These are phyloP conservation scores for Acanthamoeba culbertsoni DNA, from an alignment of 208 protist species.

Conservation along the genomic window DNA sequence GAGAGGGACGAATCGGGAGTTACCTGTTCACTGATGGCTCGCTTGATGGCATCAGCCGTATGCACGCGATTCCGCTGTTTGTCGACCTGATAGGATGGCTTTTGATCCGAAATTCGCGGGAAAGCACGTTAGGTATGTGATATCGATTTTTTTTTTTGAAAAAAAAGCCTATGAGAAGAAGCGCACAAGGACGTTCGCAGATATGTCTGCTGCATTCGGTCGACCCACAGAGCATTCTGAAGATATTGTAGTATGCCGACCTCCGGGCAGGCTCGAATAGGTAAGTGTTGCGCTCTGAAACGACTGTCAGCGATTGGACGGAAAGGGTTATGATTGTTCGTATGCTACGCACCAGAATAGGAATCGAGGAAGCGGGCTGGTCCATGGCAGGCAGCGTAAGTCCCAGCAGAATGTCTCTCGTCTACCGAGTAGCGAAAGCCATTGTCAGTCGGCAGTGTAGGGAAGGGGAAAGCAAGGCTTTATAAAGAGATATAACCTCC, in stretches of 20 bases:
- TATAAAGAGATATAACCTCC: background rate
- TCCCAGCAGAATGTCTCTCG: background rate
- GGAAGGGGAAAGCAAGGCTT: background rate
- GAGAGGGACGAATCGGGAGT: background rate
- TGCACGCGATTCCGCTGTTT: slow-evolving; percentile 14
- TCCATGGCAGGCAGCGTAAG: background rate
- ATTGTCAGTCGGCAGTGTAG: too few species aligned
- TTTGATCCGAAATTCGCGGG: too few species aligned
- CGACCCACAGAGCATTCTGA: background rate
- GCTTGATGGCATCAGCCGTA: slow-evolving; percentile 24
- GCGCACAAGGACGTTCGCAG: background rate
- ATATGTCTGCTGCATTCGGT: background rate
- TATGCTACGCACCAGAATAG: background rate
- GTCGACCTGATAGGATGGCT: slow-evolving; percentile 8
- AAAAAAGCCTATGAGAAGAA: background rate
- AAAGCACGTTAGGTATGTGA: too few species aligned
- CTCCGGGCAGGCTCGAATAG: background rate
- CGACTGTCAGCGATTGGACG: too few species aligned
- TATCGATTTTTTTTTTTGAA: too few species aligned
- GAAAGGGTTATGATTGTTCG: too few species aligned
- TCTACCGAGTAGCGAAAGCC: background rate
- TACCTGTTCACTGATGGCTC: background rate
- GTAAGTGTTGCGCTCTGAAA: background rate
- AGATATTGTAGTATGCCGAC: background rate
- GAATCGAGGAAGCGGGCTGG: background rate